Evolutionary conservation across 1,284 basidiomycete genomes (phyloP), one percentile per base, ranked within the genome.

Genomic region (Pulchroboletus neoregius): DNA sequence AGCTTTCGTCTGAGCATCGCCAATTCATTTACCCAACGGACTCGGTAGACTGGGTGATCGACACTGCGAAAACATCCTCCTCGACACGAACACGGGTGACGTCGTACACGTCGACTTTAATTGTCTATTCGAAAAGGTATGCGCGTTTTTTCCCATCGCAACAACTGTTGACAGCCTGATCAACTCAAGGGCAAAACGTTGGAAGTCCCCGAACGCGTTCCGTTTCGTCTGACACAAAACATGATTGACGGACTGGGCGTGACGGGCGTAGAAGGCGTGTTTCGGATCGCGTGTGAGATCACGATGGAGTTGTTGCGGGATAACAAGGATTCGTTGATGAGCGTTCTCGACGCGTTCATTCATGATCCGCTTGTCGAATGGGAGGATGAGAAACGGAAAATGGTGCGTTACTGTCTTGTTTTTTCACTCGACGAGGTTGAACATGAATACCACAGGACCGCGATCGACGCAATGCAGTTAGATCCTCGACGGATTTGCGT

Each of bases 331-430:
- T 89, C 89, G 43, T 72, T 99, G 51, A 95, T 96, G 86, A 95
- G 86, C 63, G 92, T 99, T 1, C 78, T 99, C 31, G 95, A 99
- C 63, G 91, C 96, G 1, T 99, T 99, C 68, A 84, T 98, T 28
- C 96, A 99, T 59, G 96, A 99, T 67, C 96, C 96, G 1, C 76
- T 99, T 2, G 88, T 95, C 24, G 96, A 99, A 68, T 99, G 94
- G 91, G 87, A 93, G 51, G 86, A 91, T 42, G 80, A 87, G 60
- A 81, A 79, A 54, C 73, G 80, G 5, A 82, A 76, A 58, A 62
- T 78, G 62, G 83, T 82, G 43, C n/a, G 64, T 39, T 3, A 20
- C 20, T 2, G 4, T 4, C 3, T 20, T 28, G 7, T 4, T 6
- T 6, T 2, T n/a, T n/a, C 4, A n/a, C 8, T 3, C 13, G 16